Conservation (phyloP, 352 stramenopile genomes). For the Lagenidium giganteum region DNA sequence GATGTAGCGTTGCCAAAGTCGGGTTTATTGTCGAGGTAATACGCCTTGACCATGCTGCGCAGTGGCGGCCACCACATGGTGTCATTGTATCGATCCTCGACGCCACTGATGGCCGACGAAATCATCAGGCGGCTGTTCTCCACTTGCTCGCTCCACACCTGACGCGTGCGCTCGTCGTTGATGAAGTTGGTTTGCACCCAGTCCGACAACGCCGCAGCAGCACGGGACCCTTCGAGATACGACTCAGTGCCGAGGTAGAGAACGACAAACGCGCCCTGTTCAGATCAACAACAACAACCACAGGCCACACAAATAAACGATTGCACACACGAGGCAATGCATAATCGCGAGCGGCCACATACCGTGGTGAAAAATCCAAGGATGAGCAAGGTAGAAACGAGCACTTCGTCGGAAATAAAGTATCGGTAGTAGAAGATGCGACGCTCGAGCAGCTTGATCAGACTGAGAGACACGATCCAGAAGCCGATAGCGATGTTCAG, state of each 20-base stretch:
- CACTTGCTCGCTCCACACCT: conserved; percentile 82
- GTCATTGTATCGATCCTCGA: conserved; percentile 87
- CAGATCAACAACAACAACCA: not conserved
- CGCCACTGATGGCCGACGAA: conserved; percentile 58
- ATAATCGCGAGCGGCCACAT: conserved; percentile 1
- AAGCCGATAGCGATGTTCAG: conserved; percentile 65
- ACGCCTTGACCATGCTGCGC: conserved; percentile 78
- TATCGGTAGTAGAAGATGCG: conserved; percentile 87
- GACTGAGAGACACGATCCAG: conserved; percentile 51
- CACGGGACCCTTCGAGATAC: conserved; percentile 83
- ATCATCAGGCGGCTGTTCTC: conserved; percentile 81
- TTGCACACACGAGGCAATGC: not conserved
- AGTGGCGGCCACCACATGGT: conserved; percentile 87
- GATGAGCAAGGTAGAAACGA: conserved; percentile 76
- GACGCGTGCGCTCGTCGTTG: conserved; percentile 77
- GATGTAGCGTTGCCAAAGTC: conserved; percentile 47
- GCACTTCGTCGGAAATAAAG: conserved; percentile 85
- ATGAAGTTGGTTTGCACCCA: conserved; percentile 87
- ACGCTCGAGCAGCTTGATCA: conserved; percentile 79
- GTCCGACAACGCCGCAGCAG: conserved; percentile 56
- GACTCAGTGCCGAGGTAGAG: conserved; percentile 81
- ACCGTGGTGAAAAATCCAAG: conserved; percentile 82
- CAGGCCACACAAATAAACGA: conserved; percentile 1
- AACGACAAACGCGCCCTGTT: conserved; percentile 71
- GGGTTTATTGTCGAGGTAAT: conserved; percentile 70